Evolutionary conservation across 352 stramenopile genomes (phyloP), one percentile per base, ranked within the genome.

Genomic region (Thalassiosira pacifica): DNA sequence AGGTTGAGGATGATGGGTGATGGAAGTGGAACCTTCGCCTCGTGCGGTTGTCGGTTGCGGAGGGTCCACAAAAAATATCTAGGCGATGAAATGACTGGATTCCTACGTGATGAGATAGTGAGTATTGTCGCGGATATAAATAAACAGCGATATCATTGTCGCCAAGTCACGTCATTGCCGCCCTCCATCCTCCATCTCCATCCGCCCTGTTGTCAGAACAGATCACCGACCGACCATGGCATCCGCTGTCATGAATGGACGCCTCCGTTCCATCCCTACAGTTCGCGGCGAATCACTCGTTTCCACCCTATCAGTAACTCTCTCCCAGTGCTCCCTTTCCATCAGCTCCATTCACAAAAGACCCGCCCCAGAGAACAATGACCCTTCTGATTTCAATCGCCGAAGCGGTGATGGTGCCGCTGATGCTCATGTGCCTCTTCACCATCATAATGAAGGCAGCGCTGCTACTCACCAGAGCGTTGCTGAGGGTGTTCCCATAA

Each of bases 371-470:
- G 16, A 57, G 19, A 57, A 57, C n/a, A 57, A 57, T 57, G 45
- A 2, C 45, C 45, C 45, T 57, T 2, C 45, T 57, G 10, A 57
- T 57, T 24, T 13, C 45, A 57, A 22, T 22, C 2, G 45, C n/a
- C 45, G 45, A 24, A 57, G 45, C 45, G 19, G 6, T 57, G 45
- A 22, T 22, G 45, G 45, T 57, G 45, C 45, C 45, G 19, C 45
- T 57, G 45, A 57, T 57, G 45, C 45, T 57, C 45, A 57, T 57
- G 45, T 57, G 45, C 45, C 6, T 57, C 6, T 57, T 57, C 45
- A n/a, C 16, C 19, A 22, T 22, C 45, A 18, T 57, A 57, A 57
- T 57, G 45, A 57, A 57, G 19, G n/a, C 19, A n/a, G 4, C 45
- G 45, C 45, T 57, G 19, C 16, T 57, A 57, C n/a, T 57, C 45